Conservation (phyloP, 352 stramenopile species). For the Phytophthora pluvialis region DNA sequence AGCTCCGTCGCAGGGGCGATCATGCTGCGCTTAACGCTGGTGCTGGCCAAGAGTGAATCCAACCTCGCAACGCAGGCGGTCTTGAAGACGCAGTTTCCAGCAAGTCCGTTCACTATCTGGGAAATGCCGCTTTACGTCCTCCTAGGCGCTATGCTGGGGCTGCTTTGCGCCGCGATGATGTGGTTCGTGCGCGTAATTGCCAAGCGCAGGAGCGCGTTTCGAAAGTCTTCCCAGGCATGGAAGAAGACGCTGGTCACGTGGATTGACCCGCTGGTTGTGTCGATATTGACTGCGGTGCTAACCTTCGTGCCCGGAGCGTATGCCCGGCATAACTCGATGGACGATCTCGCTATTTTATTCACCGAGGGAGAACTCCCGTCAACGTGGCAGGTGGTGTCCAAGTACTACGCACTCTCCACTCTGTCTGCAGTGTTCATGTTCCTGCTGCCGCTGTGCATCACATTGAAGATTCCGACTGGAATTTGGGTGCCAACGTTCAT, state of each 20-base stretch:
- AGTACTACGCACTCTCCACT: constrained; percentile 67
- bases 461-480: constrained; percentile 78
- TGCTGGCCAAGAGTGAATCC: constrained; percentile 61
- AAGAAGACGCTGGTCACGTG: constrained; percentile 66
- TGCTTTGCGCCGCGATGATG: constrained; percentile 65
- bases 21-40: constrained; percentile 78
- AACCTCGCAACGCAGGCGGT: constrained; percentile 55
- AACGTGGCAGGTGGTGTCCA: constrained; percentile 61
- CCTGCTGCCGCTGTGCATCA: constrained; percentile 83
- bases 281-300: constrained; percentile 65
- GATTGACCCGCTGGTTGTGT: constrained; percentile 70
- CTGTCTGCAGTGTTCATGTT: constrained; percentile 62
- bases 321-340: constrained; percentile 54
- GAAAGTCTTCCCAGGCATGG: constrained; percentile 50
- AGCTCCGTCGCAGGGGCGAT: constrained; percentile 77
- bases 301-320: constrained; percentile 83
- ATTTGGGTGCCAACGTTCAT: constrained; percentile 89
- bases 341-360: constrained; percentile 72
- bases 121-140: constrained; percentile 77
- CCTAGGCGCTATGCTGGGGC: constrained; percentile 64
- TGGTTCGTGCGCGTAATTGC: constrained; percentile 65
- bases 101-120: constrained; percentile 66
- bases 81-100: constrained; percentile 55
- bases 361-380: constrained; percentile 51
- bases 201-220: constrained; percentile 39